A percentile compares a stretch with the other conserved stretches of the same genome.
Evolutionary conservation across 805 yeast genomes (phyloP).

Genomic region (Zygotorulaspora chibaensis): DNA sequence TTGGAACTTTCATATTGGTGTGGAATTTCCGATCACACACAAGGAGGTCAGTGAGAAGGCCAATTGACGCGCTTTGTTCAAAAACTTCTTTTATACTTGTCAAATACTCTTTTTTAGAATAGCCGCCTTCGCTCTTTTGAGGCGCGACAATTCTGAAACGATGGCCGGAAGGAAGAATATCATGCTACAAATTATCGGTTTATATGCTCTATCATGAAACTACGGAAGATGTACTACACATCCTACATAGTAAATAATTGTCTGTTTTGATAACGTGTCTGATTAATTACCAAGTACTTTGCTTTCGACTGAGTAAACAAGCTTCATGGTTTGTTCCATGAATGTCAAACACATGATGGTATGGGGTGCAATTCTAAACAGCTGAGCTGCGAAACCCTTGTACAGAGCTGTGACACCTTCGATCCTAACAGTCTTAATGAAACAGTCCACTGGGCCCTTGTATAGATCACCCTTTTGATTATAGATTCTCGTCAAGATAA

Average conservation of each 20-base stretch:
- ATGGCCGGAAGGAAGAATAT: too few species aligned
- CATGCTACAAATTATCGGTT: background rate
- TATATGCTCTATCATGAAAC: background rate
- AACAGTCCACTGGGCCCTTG: conserved; percentile 84
- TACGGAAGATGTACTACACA: background rate
- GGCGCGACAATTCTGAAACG: too few species aligned
- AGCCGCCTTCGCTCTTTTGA: background rate
- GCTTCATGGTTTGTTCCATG: conserved; percentile 90
- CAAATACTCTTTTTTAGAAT: background rate
- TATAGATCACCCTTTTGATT: conserved; percentile 89
- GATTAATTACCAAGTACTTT: conserved; percentile 9
- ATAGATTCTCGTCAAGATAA: conserved; percentile 87
- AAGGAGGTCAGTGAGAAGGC: background rate
- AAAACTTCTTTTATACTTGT: background rate
- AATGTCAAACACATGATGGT: conserved; percentile 85
- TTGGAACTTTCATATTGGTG: conserved; percentile 9
- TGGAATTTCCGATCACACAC: background rate
- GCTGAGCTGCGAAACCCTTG: conserved; percentile 93
- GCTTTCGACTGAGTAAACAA: conserved; percentile 39
- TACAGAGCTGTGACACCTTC: conserved; percentile 89
- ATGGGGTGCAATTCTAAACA: conserved; percentile 91
- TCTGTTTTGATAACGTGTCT: background rate
- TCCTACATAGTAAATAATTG: background rate
- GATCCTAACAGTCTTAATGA: conserved; percentile 68
- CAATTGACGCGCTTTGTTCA: background rate